Evolutionary conservation across 2,329 filamentous ascomycete species (phyloP).

Genomic region (Pseudocercospora crystallina): DNA sequence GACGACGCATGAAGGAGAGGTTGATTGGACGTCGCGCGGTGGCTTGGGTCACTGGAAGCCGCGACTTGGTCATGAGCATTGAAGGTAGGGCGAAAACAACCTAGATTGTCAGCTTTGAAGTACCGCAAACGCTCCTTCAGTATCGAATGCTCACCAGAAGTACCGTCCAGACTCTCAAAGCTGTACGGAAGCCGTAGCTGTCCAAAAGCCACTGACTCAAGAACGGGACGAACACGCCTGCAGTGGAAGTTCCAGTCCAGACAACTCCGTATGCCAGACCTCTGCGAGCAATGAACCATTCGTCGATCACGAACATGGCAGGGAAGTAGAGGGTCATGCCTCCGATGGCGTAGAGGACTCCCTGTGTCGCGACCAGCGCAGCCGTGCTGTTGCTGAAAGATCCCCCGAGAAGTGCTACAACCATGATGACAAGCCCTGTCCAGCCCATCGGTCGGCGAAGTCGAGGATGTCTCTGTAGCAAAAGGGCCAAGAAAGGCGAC

Average conservation of each 20-base stretch:
- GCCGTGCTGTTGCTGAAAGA: conserved; percentile 37
- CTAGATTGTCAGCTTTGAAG: too few species aligned
- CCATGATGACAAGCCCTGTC: conserved; percentile 38
- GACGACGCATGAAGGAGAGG: conserved; percentile 36
- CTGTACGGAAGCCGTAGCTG: conserved; percentile 45
- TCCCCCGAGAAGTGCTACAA: conserved; percentile 35
- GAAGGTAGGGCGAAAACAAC: too few species aligned
- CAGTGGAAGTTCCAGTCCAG: conserved; percentile 44
- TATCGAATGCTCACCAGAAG: conserved; percentile 26
- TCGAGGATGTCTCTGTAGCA: conserved; percentile 39
- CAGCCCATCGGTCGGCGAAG: conserved; percentile 36
- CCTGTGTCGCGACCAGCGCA: conserved; percentile 35
- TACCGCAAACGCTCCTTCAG: too few species aligned
- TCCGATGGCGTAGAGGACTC: conserved; percentile 44
- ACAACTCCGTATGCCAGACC: conserved; percentile 55
- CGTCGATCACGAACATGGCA: conserved; percentile 51
- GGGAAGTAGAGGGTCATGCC: conserved; percentile 54
- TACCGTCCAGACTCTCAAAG: conserved; percentile 45
- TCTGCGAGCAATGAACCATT: conserved; percentile 55
- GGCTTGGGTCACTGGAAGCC: background rate
- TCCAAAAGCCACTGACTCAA: conserved; percentile 44
- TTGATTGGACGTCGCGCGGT: conserved; percentile 29
- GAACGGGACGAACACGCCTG: conserved; percentile 47
- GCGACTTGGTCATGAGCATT: background rate
- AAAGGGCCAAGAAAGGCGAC: conserved; percentile 41